phyloP scores from a whole-genome alignment of 306 rosid genomes.

The Inga laurina region DNA sequence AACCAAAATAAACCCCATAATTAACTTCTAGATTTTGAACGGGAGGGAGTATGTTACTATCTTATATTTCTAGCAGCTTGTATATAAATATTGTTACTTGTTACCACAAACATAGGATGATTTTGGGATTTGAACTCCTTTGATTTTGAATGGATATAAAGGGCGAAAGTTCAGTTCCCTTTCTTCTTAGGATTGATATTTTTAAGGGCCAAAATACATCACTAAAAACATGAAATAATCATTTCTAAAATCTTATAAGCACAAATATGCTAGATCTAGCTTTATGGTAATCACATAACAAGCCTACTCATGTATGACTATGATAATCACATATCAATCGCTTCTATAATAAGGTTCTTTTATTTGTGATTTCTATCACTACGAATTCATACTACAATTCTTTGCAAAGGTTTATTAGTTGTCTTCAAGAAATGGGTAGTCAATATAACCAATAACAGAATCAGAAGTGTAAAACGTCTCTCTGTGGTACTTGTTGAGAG shows the following conservation, averaged over 20 bases:
- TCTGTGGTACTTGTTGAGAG: conserved; percentile 58
- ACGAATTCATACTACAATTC: too few species aligned
- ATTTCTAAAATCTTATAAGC: too few species aligned
- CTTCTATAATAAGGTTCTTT: background rate
- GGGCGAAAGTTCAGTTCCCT: background rate
- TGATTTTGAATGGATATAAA: background rate
- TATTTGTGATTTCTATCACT: background rate
- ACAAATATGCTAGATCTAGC: too few species aligned
- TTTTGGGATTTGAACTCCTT: too few species aligned
- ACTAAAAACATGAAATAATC: background rate
- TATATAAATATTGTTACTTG: too few species aligned
- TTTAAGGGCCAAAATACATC: background rate
- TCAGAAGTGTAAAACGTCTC: conserved; percentile 50
- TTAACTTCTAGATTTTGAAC: too few species aligned
- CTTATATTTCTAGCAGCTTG: too few species aligned
- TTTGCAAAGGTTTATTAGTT: background rate
- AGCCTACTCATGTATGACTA: background rate
- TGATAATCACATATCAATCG: background rate
- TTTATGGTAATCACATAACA: background rate
- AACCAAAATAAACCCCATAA: too few species aligned
- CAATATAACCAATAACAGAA: conserved; percentile 64
- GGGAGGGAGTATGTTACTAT: too few species aligned
- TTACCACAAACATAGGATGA: too few species aligned
- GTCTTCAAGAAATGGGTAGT: conserved; percentile 63
- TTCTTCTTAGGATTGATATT: too few species aligned